Base-by-base conservation (phyloP, 192 early-diverging fungal species). In the Coemansia sp. region DNA sequence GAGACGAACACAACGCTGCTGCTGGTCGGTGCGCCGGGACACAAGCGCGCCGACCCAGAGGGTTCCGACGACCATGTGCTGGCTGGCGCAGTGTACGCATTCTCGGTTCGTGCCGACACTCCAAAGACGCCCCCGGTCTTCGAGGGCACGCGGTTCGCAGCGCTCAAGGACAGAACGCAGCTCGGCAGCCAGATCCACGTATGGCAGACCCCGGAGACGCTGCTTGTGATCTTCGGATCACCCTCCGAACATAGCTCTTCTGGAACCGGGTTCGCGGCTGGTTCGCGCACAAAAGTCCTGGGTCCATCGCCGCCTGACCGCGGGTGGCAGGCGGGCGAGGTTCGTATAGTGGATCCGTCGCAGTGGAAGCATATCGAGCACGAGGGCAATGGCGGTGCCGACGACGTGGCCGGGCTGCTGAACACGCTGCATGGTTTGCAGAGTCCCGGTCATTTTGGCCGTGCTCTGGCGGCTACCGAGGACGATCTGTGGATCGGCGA, bases 11-110 rank as follows among this genome's bases (percentile, higher is more conserved):
- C 69, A 5, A 67, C 73, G 17, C 34, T 76, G 45, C 68, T 85
- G 7, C 68, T 89, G 20, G 79, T 89, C 0, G 88, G 88, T 11
- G 85, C 88, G 7, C 88, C 88, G 0, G 88, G 88, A 8, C 79
- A 84, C 68, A 67, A 53, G 3, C 43, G 61, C 64, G 36, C n/a
- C 7, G 73, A 69, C 15, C 3, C n/a, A 0, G 41, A 45, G 0
- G 36, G 39, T 15, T 48, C 15, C 35, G 11, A 61, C 6, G 8
- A 55, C 52, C 54, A 65, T 60, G 34, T 75, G 15, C 38, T 89
- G 65, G 71, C 78, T 8, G 88, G 88, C 20, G 79, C 85, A 38
- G 75, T 89, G 1, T 86, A 89, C 51, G 88, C 73, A 18, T 89
- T 86, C 60, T 36, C 63, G 2, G 55, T 78, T 2, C 12, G 12